These are phyloP conservation scores for Asterophora lycoperdoides DNA, from an alignment of 768 basidiomycete genomes.

Conservation along the genomic window DNA sequence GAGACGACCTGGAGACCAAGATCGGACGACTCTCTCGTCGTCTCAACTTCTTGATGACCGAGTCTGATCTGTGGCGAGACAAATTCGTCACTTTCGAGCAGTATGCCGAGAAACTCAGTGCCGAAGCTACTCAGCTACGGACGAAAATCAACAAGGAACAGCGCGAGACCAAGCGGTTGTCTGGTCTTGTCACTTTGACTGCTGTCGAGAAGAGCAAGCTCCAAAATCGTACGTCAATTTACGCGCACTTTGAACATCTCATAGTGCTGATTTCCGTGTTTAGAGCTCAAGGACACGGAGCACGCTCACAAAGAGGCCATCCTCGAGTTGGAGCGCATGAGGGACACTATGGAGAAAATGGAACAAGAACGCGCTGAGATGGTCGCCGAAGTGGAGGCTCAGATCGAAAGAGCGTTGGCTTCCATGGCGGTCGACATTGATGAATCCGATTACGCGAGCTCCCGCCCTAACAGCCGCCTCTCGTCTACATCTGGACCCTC, in stretches of 20 bases:
- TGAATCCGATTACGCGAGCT: slow-evolving; percentile 72
- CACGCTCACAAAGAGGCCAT: slow-evolving; percentile 73
- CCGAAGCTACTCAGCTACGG: slow-evolving; percentile 80
- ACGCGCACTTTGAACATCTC: not conserved
- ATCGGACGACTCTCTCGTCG: slow-evolving; percentile 82
- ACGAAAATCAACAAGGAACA: slow-evolving; percentile 90
- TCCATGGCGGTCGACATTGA: slow-evolving; percentile 81
- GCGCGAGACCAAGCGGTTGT: slow-evolving; percentile 80
- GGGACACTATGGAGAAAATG: slow-evolving; percentile 80
- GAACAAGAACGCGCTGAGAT: slow-evolving; percentile 82
- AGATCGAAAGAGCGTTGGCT: slow-evolving; percentile 81
- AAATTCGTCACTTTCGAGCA: slow-evolving; percentile 94
- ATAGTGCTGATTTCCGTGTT: slow-evolving; percentile 9
- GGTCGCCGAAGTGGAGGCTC: slow-evolving; percentile 91
- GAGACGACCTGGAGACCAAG: slow-evolving; percentile 92
- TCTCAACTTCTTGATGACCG: slow-evolving; percentile 89
- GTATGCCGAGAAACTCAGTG: slow-evolving; percentile 87
- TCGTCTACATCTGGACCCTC: slow-evolving; percentile 51
- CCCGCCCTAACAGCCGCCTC: slow-evolving; percentile 63
- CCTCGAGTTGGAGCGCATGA: slow-evolving; percentile 81
- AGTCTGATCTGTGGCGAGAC: slow-evolving; percentile 86
- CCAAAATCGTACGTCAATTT: slow-evolving; percentile 60
- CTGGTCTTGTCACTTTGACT: slow-evolving; percentile 72
- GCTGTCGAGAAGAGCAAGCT: slow-evolving; percentile 75
- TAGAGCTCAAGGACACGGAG: slow-evolving; percentile 83